These are phyloP conservation scores for Metahyphopichia silvanorum DNA, from an alignment of 805 yeast species.

Conservation along the genomic window DNA sequence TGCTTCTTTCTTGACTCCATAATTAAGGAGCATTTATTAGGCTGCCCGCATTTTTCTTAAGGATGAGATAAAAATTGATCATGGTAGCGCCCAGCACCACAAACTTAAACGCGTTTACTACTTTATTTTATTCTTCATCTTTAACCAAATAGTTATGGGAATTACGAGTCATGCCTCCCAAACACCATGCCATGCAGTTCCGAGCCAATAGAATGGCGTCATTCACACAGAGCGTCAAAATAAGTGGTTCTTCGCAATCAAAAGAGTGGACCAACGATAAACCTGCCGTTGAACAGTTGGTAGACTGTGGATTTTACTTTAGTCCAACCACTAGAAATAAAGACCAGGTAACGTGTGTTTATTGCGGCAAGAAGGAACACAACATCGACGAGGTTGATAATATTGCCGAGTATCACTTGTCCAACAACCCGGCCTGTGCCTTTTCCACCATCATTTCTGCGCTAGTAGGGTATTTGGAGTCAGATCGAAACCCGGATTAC, in stretches of 20 bases:
- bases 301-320: constrained; percentile 59
- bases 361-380: constrained; percentile 44
- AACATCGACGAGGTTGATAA: constrained; percentile 14
- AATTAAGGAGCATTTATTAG: too few relatives aligned
- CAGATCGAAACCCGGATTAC: constrained; percentile 1
- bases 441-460: constrained; percentile 12
- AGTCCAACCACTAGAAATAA: constrained; percentile 44
- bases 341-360: constrained; percentile 56
- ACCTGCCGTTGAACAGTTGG: constrained; percentile 30
- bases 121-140: too few relatives aligned
- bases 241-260: constrained; percentile 8
- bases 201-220: constrained; percentile 19
- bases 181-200: constrained; percentile 15
- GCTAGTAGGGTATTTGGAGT: constrained; percentile 7
- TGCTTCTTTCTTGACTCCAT: too few relatives aligned
- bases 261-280: constrained; percentile 17
- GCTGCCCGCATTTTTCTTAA: too few relatives aligned
- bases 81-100: too few relatives aligned
- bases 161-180: too few relatives aligned
- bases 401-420: constrained; percentile 16
- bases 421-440: constrained; percentile 16
- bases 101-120: too few relatives aligned
- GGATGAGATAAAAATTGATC: too few relatives aligned
- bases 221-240: constrained; percentile 15
- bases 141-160: too few relatives aligned